Base-by-base conservation (phyloP, 192 early-diverging fungal species). In the Paraglomus occultum region DNA sequence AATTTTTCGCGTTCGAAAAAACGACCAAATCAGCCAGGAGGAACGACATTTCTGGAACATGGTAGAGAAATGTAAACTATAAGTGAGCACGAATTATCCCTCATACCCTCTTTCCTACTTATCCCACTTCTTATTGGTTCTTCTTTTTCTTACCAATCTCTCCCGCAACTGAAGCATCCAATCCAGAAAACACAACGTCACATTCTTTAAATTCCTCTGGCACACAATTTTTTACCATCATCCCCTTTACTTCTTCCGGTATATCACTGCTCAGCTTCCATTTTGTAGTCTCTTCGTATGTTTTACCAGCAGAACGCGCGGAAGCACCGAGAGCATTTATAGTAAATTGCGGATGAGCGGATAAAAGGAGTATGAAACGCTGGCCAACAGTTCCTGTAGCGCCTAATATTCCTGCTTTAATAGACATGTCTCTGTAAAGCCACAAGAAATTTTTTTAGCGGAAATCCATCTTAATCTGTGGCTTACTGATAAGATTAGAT, bases 341-440 rank as follows among this genome's bases (percentile, higher is more conserved):
- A 60, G 80, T 76, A 78, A 99, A 95, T 68, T 83, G 77, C 58
- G 95, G 94, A 81, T 99, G 93, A 59, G 84, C 75, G 6, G 89
- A 87, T 55, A 99, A 86, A 51, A 99, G 82, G 67, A 91, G 83
- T 61, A 97, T 95, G 71, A 99, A 99, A 31, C 97, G 90, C 77
- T 99, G 97, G 42, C 97, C 97, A 50, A 99, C 96, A 20, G 94
- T 99, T 74, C 96, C 96, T 0, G 96, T 99, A 40, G 95, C 95
- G 67, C 96, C 96, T 54, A 99, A 90, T 67, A 99, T 89, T 68
- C 92, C 96, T 45, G 92, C 94, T 73, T 83, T 85, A 68, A 78
- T n/a, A n/a, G n/a, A n/a, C n/a, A n/a, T n/a, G n/a, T n/a, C n/a
- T n/a, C n/a, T n/a, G n/a, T n/a, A n/a, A n/a, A n/a, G n/a, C n/a